A percentile compares a stretch with the other conserved stretches of the same genome.
Evolutionary conservation across 129 eudicot genomes (phyloP).

Genomic region (Centaurea solstitialis): DNA sequence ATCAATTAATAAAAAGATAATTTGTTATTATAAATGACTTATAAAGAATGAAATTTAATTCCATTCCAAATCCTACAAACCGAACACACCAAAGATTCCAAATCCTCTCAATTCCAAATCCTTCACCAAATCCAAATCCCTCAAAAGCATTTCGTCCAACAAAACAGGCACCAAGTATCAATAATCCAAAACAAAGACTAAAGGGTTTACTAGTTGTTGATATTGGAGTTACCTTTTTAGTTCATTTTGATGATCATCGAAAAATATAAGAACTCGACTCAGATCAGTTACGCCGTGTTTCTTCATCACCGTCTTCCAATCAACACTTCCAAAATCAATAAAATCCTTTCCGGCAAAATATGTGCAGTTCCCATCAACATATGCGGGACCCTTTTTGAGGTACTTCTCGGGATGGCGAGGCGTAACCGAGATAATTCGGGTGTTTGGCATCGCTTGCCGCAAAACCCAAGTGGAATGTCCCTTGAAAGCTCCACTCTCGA

Average conservation of each 20-base stretch:
- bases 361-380: slow-evolving; percentile 95
- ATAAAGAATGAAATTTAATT: too few relatives aligned
- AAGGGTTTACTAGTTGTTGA: neutral
- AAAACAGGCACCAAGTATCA: too few relatives aligned
- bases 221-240: slow-evolving; percentile 63
- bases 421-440: slow-evolving; percentile 76
- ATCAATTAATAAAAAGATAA: too few relatives aligned
- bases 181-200: neutral
- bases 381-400: slow-evolving; percentile 90
- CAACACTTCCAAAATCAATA: slow-evolving; percentile 85
- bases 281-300: slow-evolving; percentile 72
- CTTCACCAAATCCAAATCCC: too few relatives aligned
- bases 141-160: too few relatives aligned
- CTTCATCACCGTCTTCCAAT: slow-evolving; percentile 78
- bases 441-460: slow-evolving; percentile 95
- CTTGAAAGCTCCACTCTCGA: slow-evolving; percentile 99
- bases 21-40: too few relatives aligned
- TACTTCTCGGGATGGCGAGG: slow-evolving; percentile 99
- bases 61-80: too few relatives aligned
- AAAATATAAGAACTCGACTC: slow-evolving; percentile 79
- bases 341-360: slow-evolving; percentile 99
- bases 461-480: slow-evolving; percentile 99
- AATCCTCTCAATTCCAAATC: too few relatives aligned
- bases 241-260: slow-evolving; percentile 97
- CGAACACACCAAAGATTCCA: too few relatives aligned